Evolutionary conservation across 352 stramenopile species (phyloP).

Genomic region (Phytophthora vignae): DNA sequence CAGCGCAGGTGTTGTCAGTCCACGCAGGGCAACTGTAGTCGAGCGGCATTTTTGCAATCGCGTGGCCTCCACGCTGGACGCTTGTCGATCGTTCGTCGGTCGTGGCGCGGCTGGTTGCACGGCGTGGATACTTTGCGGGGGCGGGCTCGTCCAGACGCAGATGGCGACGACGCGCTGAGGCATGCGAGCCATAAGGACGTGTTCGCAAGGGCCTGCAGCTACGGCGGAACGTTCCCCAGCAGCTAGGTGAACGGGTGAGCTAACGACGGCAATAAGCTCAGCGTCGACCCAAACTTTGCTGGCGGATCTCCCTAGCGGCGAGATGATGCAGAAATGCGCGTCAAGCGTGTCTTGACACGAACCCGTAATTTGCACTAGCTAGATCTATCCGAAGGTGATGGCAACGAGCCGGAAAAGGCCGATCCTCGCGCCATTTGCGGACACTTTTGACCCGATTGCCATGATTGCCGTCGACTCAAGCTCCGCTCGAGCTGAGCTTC

Average conservation of each 20-base stretch:
- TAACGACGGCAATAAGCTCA: slow-evolving; percentile 1
- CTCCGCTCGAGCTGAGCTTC: not conserved
- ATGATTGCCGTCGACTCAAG: not conserved
- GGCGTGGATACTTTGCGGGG: slow-evolving; percentile 25
- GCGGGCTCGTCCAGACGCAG: slow-evolving; percentile 18
- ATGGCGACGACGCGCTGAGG: slow-evolving; percentile 10
- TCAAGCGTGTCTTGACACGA: too few relatives aligned
- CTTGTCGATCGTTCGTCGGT: not conserved
- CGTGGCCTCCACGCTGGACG: not conserved
- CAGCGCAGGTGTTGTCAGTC: slow-evolving; percentile 9
- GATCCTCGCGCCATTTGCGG: not conserved
- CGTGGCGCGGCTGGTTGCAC: slow-evolving; percentile 16
- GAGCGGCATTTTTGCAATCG: slow-evolving; percentile 35
- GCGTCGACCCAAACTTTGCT: too few relatives aligned
- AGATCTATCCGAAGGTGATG: too few relatives aligned
- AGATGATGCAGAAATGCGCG: too few relatives aligned
- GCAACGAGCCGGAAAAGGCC: too few relatives aligned
- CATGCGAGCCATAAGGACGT: slow-evolving; percentile 28
- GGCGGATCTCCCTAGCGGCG: too few relatives aligned
- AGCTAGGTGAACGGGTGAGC: slow-evolving; percentile 3
- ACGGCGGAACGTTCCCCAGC: slow-evolving; percentile 31
- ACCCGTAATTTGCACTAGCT: too few relatives aligned
- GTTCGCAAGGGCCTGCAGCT: slow-evolving; percentile 26
- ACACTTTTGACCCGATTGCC: not conserved
- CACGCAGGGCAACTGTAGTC: slow-evolving; percentile 20